phyloP scores from a whole-genome alignment of 768 basidiomycete genomes.

The Hygrocybe coccinea region DNA sequence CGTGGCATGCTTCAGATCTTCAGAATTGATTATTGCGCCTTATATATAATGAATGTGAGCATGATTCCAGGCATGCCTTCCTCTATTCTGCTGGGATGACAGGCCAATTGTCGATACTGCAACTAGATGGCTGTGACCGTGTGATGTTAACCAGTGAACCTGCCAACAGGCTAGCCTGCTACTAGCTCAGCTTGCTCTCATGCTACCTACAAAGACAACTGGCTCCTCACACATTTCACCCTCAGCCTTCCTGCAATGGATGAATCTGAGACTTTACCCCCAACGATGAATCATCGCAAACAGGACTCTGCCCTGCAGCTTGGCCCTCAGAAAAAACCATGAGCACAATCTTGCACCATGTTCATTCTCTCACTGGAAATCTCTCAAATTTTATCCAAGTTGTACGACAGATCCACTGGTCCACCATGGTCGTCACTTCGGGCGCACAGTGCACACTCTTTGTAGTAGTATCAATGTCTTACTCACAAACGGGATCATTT shows the following conservation, averaged over 20 bases:
- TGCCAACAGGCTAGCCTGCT: too few species aligned
- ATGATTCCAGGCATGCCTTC: background rate
- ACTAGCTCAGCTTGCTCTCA: too few species aligned
- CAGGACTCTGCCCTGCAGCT: conserved; percentile 15
- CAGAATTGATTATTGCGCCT: too few species aligned
- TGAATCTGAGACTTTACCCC: too few species aligned
- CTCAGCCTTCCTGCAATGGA: too few species aligned
- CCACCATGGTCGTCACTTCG: conserved; percentile 21
- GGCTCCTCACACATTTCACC: too few species aligned
- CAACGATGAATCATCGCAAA: conserved; percentile 2
- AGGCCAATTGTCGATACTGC: background rate
- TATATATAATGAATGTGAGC: background rate
- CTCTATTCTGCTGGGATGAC: background rate
- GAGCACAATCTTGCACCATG: background rate
- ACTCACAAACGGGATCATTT: conserved; percentile 14
- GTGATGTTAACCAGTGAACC: too few species aligned
- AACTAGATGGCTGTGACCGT: too few species aligned
- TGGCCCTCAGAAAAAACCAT: conserved; percentile 13
- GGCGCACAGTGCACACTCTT: conserved; percentile 16
- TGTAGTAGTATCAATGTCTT: conserved; percentile 20
- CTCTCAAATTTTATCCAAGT: too few species aligned
- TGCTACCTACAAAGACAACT: too few species aligned
- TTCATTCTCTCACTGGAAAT: too few species aligned
- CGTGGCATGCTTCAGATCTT: background rate
- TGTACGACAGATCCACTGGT: conserved; percentile 14